Percentiles rank a stretch among this genome's conserved stretches.
Evolutionary conservation across 768 basidiomycete species (phyloP).

Genomic region (Lanmaoa pseudosensibilis): DNA sequence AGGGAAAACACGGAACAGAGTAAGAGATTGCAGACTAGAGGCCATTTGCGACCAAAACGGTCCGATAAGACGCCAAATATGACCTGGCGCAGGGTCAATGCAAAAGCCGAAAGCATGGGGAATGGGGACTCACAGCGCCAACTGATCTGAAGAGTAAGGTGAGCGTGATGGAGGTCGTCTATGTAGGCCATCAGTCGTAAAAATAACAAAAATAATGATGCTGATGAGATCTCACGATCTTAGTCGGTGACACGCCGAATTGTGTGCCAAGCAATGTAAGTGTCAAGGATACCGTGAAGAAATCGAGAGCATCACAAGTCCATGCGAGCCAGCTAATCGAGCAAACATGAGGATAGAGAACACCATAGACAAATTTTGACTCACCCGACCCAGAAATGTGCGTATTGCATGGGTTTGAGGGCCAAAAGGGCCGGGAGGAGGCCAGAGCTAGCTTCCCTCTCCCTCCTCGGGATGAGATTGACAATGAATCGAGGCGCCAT

Average conservation of each 20-base stretch:
- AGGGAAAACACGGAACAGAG: slow-evolving; percentile 73
- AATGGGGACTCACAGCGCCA: slow-evolving; percentile 52
- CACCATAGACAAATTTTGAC: not conserved
- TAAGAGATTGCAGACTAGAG: slow-evolving; percentile 73
- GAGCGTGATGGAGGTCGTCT: slow-evolving; percentile 84
- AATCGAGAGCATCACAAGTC: slow-evolving; percentile 86
- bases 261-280: slow-evolving; percentile 46
- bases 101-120: not conserved
- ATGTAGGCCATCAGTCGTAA: not conserved
- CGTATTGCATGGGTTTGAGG: slow-evolving; percentile 55
- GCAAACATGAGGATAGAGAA: not conserved
- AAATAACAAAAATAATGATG: not conserved
- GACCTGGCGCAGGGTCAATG: slow-evolving; percentile 33
- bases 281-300: slow-evolving; percentile 73
- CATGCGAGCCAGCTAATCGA: slow-evolving; percentile 74
- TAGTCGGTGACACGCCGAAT: slow-evolving; percentile 42
- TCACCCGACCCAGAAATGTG: slow-evolving; percentile 60
- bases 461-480: slow-evolving; percentile 51
- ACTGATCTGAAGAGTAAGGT: slow-evolving; percentile 88
- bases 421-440: slow-evolving; percentile 43
- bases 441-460: slow-evolving; percentile 37
- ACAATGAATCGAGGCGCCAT: slow-evolving; percentile 39
- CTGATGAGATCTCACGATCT: slow-evolving; percentile 40
- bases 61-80: slow-evolving; percentile 86
- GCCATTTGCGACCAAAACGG: slow-evolving; percentile 93